Base-by-base conservation (phyloP, 345 rosid species). In the Garcia nutans region DNA sequence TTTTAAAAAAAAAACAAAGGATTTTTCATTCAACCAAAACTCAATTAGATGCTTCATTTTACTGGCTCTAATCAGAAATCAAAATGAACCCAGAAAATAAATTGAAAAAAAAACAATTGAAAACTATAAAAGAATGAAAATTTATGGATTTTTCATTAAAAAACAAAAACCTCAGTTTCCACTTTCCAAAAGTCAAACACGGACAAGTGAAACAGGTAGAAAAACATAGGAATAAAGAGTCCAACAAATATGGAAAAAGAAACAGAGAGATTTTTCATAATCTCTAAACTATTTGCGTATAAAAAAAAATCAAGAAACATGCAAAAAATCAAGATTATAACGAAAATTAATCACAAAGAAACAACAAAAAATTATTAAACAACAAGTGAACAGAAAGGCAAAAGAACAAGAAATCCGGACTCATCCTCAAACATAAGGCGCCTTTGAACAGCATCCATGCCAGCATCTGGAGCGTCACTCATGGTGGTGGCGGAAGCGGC, bases 371-470 rank as follows among this genome's bases (percentile, higher is more conserved):
- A 28, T 37, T 1, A 23, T n/a, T n/a, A 22, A 63, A 45, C 3
- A 42, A 31, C 22, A 67, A 17, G 78, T 71, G 64, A 52, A 16
- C 16, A 41, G 54, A 22, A 54, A 73, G 24, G 9, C 13, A 26
- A 41, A 57, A 74, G 31, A 28, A 62, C 22, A 64, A 57, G 67
- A 69, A 37, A 37, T 83, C 72, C 78, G 84, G 69, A 85, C 99
- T 95, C 96, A 83, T 95, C 99, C 33, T 91, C 97, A 52, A 95
- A 93, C 99, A 95, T 93, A 87, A 91, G 99, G 81, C 99, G 97
- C 52, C 97, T 82, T 88, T 95, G 97, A 76, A 95, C 99, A 57
- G 97, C 99, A 82, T 95, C 99, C 97, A 95, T 95, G 82, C 88
- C 92, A 28, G 89, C 86, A 70, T 90, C 94, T 42, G 85, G 71